Percentiles rank a stretch among this genome's conserved stretches.
These are phyloP conservation scores for Colletotrichum simmondsii DNA, from an alignment of 2,329 filamentous ascomycete genomes.

Conservation along the genomic window DNA sequence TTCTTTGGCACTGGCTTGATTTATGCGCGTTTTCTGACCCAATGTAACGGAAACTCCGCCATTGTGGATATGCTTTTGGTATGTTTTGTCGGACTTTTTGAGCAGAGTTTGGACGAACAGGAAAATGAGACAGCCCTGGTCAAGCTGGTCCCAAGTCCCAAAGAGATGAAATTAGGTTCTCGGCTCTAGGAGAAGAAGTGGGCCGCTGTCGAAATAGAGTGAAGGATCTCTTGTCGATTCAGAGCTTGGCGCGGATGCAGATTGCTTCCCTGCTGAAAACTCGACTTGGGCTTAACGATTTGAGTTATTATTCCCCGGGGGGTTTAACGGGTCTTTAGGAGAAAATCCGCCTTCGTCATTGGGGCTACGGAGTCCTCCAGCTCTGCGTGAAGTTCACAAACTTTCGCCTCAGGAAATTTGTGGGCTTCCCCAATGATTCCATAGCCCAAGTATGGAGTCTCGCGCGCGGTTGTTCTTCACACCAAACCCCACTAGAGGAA, in stretches of 20 bases:
- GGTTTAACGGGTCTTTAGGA: neutral
- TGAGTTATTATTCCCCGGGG: neutral
- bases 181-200: slow-evolving; percentile 13
- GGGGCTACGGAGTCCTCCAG: neutral
- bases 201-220: neutral
- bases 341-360: neutral
- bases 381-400: neutral
- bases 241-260: slow-evolving; percentile 22
- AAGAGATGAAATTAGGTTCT: slow-evolving; percentile 17
- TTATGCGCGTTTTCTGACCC: slow-evolving; percentile 15
- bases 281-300: neutral
- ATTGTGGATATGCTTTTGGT: neutral
- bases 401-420: neutral
- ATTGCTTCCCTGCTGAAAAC: slow-evolving; percentile 2
- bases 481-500: neutral
- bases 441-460: neutral
- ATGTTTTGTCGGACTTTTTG: neutral
- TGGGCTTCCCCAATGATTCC: neutral
- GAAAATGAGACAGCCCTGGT: neutral
- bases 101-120: slow-evolving; percentile 17
- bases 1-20: slow-evolving; percentile 18
- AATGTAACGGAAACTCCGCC: slow-evolving; percentile 17
- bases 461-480: neutral
- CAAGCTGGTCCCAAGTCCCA: neutral
- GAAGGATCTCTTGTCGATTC: slow-evolving; percentile 16